Conservation (phyloP, 2,329 filamentous ascomycete genomes). For the Dryadomyces quercivorus region DNA sequence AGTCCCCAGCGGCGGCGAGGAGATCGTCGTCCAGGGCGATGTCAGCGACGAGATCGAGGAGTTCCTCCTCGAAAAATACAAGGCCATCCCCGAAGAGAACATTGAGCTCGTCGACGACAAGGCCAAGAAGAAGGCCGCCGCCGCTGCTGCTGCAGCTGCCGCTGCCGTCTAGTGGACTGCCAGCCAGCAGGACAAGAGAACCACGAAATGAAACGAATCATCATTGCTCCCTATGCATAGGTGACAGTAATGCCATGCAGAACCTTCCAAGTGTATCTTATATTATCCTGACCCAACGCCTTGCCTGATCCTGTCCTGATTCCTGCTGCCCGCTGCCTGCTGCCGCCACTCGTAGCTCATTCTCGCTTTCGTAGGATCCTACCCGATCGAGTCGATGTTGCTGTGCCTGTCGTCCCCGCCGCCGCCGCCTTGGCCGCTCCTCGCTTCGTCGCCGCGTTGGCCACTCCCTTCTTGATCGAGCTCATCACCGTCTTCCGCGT, state of each 20-base stretch:
- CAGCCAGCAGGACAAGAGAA: not conserved
- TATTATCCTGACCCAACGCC: not conserved
- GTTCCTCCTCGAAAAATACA: conserved; percentile 79
- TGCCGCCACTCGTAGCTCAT: too few relatives aligned
- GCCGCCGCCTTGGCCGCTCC: conserved; percentile 27
- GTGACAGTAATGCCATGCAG: not conserved
- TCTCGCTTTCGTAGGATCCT: conserved; percentile 44
- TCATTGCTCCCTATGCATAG: not conserved
- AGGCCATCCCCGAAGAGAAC: conserved; percentile 86
- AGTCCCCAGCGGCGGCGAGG: conserved; percentile 71
- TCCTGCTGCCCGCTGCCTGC: too few relatives aligned
- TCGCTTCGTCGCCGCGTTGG: conserved; percentile 36
- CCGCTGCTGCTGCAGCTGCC: conserved; percentile 12
- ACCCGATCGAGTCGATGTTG: conserved; percentile 27
- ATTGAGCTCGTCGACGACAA: conserved; percentile 93
- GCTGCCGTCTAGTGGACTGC: not conserved
- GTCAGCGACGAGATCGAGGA: conserved; percentile 90
- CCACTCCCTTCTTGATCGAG: conserved; percentile 39
- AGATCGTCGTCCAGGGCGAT: conserved; percentile 96
- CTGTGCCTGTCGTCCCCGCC: conserved; percentile 17
- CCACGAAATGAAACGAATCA: not conserved
- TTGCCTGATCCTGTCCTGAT: not conserved
- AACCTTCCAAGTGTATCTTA: not conserved
- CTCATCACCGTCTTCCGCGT: conserved; percentile 41
- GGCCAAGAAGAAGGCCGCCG: conserved; percentile 62